A percentile compares a stretch with the other conserved stretches of the same genome.
phyloP scores from a whole-genome alignment of 179 eudicot species.

The Nepenthes alata region DNA sequence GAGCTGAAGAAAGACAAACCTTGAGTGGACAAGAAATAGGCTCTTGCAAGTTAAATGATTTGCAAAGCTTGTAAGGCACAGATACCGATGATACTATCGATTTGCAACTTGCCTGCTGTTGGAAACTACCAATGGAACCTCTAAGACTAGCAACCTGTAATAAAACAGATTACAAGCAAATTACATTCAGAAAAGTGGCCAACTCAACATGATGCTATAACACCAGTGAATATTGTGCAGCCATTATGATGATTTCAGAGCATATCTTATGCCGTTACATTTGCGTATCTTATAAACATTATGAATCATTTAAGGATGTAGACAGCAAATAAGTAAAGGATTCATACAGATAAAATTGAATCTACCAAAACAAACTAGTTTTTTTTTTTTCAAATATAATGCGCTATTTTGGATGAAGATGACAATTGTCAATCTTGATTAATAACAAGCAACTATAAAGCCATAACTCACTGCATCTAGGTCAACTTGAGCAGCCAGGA shows the following conservation, averaged over 20 bases:
- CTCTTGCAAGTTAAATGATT: slow-evolving; percentile 55
- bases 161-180: slow-evolving; percentile 4
- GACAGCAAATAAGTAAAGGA: too few species aligned
- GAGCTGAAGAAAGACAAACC: slow-evolving; percentile 27
- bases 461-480: slow-evolving; percentile 69
- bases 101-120: slow-evolving; percentile 84
- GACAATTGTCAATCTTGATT: too few species aligned
- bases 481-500: slow-evolving; percentile 80
- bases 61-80: slow-evolving; percentile 63
- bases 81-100: slow-evolving; percentile 35
- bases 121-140: slow-evolving; percentile 74
- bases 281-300: too few species aligned
- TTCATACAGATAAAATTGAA: too few species aligned
- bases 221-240: too few species aligned
- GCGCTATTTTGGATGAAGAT: too few species aligned
- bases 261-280: too few species aligned
- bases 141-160: slow-evolving; percentile 80
- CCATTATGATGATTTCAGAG: too few species aligned
- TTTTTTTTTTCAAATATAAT: background rate
- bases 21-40: slow-evolving; percentile 63
- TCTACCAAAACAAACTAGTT: background rate
- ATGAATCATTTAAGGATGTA: too few species aligned
- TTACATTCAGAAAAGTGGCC: background rate
- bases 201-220: background rate
- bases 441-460: background rate